Percentiles rank a stretch among this genome's conserved stretches.
Conservation (phyloP, 2,329 filamentous ascomycete genomes). For the Cladorrhinum sp. region DNA sequence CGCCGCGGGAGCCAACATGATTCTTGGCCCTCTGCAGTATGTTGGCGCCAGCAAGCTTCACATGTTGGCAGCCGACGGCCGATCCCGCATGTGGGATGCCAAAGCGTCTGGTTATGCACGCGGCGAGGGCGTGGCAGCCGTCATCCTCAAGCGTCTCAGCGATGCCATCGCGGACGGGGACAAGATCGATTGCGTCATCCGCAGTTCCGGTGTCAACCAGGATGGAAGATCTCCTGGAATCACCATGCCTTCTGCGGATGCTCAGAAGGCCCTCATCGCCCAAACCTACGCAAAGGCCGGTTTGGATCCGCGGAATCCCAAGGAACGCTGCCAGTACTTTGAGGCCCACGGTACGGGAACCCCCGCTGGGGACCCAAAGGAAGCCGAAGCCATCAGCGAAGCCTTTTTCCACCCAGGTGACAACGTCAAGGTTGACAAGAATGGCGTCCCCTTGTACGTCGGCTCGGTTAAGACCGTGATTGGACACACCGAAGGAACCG, state of each 20-base stretch:
- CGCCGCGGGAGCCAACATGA: slow-evolving; percentile 34
- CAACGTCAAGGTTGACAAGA: neutral
- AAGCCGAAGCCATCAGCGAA: neutral
- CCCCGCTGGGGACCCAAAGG: slow-evolving; percentile 25
- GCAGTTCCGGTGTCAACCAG: slow-evolving; percentile 40
- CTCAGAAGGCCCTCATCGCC: slow-evolving; percentile 41
- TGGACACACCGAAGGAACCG: no score
- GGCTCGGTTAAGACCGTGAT: slow-evolving; percentile 41
- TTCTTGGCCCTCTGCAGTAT: slow-evolving; percentile 34
- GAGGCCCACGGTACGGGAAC: slow-evolving; percentile 41
- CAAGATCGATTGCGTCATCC: slow-evolving; percentile 41
- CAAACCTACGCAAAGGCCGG: slow-evolving; percentile 40
- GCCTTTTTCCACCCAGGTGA: slow-evolving; percentile 18
- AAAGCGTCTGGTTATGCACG: slow-evolving; percentile 50
- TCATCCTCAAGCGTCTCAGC: slow-evolving; percentile 46
- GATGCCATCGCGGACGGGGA: slow-evolving; percentile 46
- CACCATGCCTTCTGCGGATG: slow-evolving; percentile 43
- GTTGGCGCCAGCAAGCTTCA: slow-evolving; percentile 34
- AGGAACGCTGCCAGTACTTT: slow-evolving; percentile 35
- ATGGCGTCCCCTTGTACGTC: slow-evolving; percentile 28
- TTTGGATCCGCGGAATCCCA: slow-evolving; percentile 30
- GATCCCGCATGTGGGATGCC: slow-evolving; percentile 42
- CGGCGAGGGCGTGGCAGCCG: slow-evolving; percentile 47
- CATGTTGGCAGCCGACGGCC: slow-evolving; percentile 37
- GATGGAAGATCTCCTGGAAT: slow-evolving; percentile 48